Conservation (phyloP, 1,284 basidiomycete genomes). For the Cutaneotrichosporon sp. region DNA sequence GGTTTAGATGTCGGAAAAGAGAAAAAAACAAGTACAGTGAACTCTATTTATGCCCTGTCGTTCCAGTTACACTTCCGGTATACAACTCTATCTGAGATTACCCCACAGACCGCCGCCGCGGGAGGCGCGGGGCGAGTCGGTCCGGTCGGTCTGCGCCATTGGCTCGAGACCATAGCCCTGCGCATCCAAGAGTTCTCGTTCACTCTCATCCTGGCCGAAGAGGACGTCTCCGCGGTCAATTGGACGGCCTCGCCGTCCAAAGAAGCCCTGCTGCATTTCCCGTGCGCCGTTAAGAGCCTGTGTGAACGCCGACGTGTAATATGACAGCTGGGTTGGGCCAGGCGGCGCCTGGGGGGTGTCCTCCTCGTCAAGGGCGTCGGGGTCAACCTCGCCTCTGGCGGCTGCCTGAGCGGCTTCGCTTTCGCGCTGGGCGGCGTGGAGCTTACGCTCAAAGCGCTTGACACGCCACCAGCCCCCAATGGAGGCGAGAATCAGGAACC, state of each 20-base stretch:
- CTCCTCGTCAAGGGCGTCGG: constrained; percentile 7
- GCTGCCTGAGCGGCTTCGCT: constrained; percentile 37
- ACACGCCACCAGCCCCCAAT: constrained; percentile 76
- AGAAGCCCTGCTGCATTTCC: constrained; percentile 40
- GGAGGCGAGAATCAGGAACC: constrained; percentile 79
- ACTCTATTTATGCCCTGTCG: background rate
- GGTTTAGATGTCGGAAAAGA: no score
- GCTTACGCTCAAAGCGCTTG: constrained; percentile 56
- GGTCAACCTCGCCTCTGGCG: constrained; percentile 16
- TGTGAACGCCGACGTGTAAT: constrained; percentile 37
- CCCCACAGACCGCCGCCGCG: background rate
- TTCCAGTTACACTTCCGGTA: background rate
- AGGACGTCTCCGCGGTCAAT: constrained; percentile 19
- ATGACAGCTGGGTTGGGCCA: constrained; percentile 26
- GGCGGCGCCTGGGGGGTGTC: constrained; percentile 18
- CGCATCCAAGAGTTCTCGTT: constrained; percentile 41
- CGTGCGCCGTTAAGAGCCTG: constrained; percentile 31
- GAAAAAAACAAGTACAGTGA: background rate
- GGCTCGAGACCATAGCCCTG: constrained; percentile 40
- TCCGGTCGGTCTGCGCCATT: constrained; percentile 18
- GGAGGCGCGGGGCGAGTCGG: no score
- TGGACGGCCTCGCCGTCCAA: constrained; percentile 35
- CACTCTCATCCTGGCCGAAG: constrained; percentile 26
- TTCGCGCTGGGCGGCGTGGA: constrained; percentile 36
- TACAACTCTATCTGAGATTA: background rate